Evolutionary conservation across 2,329 filamentous ascomycete genomes (phyloP).

Genomic region (Didymellaceae sp.): DNA sequence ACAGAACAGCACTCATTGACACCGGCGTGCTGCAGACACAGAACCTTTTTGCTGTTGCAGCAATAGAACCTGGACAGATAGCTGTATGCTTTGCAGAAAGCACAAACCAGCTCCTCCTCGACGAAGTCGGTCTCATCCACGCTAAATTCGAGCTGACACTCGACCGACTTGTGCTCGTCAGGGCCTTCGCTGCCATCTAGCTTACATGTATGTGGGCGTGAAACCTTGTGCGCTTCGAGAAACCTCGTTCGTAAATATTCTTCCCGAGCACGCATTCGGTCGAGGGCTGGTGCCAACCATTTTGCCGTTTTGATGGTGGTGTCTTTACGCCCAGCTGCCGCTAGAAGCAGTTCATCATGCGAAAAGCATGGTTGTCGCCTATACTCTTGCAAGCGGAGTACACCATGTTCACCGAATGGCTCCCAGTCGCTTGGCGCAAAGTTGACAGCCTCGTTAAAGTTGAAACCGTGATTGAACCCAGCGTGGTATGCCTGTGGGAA

Average conservation of each 20-base stretch:
- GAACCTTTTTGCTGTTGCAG: conserved; percentile 76
- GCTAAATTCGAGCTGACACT: conserved; percentile 41
- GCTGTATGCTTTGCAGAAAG: conserved; percentile 88
- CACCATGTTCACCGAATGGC: conserved; percentile 83
- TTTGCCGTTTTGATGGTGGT: conserved; percentile 88
- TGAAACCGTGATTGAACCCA: conserved; percentile 97
- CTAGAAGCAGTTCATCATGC: conserved; percentile 92
- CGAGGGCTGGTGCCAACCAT: conserved; percentile 89
- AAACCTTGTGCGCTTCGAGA: conserved; percentile 66
- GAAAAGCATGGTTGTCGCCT: conserved; percentile 95
- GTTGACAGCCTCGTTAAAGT: conserved; percentile 98
- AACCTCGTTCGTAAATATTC: conserved; percentile 71
- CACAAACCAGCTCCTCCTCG: conserved; percentile 92
- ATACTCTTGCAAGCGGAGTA: conserved; percentile 85
- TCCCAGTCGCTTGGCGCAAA: conserved; percentile 97
- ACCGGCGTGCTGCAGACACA: conserved; percentile 85
- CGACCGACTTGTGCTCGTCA: conserved; percentile 12
- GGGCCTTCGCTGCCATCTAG: conserved; percentile 60
- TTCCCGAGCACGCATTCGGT: conserved; percentile 79
- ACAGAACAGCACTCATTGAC: conserved; percentile 78
- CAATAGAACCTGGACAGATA: conserved; percentile 93
- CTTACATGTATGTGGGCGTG: conserved; percentile 42
- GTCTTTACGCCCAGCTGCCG: conserved; percentile 78
- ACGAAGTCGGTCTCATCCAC: conserved; percentile 71
- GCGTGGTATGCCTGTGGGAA: conserved; percentile 98